phyloP scores from a whole-genome alignment of 2,329 filamentous ascomycete genomes.

The Tolypocladium cylindrosporum region DNA sequence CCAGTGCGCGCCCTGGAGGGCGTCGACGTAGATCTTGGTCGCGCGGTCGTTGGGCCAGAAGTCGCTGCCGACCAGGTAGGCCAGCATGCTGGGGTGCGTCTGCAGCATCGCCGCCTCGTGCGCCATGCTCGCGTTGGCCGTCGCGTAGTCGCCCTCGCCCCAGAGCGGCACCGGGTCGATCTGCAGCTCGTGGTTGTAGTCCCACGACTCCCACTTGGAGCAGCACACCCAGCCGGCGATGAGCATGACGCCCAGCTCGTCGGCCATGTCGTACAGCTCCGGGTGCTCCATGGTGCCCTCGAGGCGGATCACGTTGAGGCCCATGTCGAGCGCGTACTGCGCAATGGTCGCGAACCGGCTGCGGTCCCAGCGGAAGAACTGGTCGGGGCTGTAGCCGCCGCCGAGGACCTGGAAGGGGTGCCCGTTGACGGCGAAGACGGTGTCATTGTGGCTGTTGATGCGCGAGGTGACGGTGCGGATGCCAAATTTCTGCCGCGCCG shows the following conservation, averaged over 20 bases:
- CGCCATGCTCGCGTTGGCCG: slow-evolving; percentile 42
- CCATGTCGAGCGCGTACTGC: slow-evolving; percentile 46
- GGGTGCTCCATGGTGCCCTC: slow-evolving; percentile 58
- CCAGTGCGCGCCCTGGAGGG: slow-evolving; percentile 42
- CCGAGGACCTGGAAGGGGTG: slow-evolving; percentile 50
- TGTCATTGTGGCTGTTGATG: slow-evolving; percentile 43
- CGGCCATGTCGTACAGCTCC: slow-evolving; percentile 47
- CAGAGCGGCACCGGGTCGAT: slow-evolving; percentile 29
- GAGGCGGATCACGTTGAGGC: slow-evolving; percentile 52
- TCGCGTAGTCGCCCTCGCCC: slow-evolving; percentile 42
- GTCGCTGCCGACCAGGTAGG: slow-evolving; percentile 51
- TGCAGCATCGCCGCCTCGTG: slow-evolving; percentile 53
- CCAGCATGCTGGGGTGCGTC: slow-evolving; percentile 46
- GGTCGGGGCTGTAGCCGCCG: slow-evolving; percentile 49
- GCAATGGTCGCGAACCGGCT: slow-evolving; percentile 37
- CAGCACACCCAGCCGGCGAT: slow-evolving; percentile 58
- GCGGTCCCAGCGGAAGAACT: slow-evolving; percentile 48
- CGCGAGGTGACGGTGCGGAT: slow-evolving; percentile 32
- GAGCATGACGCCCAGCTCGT: slow-evolving; percentile 50
- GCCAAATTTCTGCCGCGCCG: slow-evolving; percentile 15
- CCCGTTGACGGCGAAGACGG: slow-evolving; percentile 44
- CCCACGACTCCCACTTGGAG: slow-evolving; percentile 58
- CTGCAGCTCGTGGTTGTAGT: slow-evolving; percentile 43
- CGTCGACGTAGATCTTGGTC: slow-evolving; percentile 40
- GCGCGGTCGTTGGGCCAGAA: slow-evolving; percentile 52